Percentiles rank a stretch among this genome's conserved stretches.
These are phyloP conservation scores for Penicillium sp. DNA, from an alignment of 2,329 filamentous ascomycete species.

Conservation along the genomic window DNA sequence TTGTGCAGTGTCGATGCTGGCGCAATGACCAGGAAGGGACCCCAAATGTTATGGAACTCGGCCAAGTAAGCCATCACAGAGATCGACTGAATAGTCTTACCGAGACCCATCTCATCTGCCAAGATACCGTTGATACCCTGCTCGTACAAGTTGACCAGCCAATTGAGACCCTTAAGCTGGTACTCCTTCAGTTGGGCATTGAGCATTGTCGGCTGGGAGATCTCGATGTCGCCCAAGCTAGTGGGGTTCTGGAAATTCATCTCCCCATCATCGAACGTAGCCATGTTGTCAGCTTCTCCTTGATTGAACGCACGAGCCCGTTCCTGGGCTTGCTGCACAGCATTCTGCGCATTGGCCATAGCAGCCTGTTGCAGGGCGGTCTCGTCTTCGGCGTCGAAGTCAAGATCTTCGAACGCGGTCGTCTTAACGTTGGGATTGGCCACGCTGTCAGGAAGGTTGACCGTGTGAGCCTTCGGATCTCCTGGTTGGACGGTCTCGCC, in stretches of 20 bases:
- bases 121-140: conserved; percentile 99
- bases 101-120: conserved; percentile 98
- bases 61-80: conserved; percentile 99
- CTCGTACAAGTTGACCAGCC: conserved; percentile 98
- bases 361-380: conserved; percentile 74
- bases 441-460: conserved; percentile 48
- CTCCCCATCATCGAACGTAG: conserved; percentile 85
- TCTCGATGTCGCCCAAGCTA: conserved; percentile 87
- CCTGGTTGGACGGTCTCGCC: conserved; percentile 41
- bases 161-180: conserved; percentile 97
- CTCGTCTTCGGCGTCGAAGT: conserved; percentile 95
- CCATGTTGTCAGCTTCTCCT: conserved; percentile 52
- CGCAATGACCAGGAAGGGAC: conserved; percentile 92
- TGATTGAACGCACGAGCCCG: conserved; percentile 92
- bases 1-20: conserved; percentile 96
- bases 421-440: conserved; percentile 63
- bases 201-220: conserved; percentile 89
- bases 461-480: conserved; percentile 38
- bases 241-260: conserved; percentile 99
- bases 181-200: conserved; percentile 96
- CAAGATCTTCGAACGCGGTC: conserved; percentile 88
- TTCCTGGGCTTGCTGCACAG: conserved; percentile 88
- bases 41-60: conserved; percentile 97
- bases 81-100: conserved; percentile 98
- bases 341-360: conserved; percentile 92